Base-by-base conservation (phyloP, 2,329 filamentous ascomycete genomes). In the Penicillium rolfsii region DNA sequence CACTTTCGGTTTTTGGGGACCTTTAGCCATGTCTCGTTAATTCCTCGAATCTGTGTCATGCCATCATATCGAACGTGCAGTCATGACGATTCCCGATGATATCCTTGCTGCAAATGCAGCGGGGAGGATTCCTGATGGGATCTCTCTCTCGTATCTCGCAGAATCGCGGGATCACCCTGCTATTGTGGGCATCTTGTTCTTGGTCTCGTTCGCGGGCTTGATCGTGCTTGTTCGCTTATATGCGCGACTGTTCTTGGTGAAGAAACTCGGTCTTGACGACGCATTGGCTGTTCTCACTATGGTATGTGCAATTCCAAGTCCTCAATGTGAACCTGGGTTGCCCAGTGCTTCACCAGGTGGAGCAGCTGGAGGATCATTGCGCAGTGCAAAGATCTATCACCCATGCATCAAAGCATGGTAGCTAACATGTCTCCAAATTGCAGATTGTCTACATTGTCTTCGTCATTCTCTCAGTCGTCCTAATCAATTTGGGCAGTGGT, bases 401-500 rank as follows among this genome's bases (percentile, higher is more conserved):
- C 19, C 19, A 14, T 9, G 2, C 22, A 38, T 30, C 45, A 57
- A 22, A 30, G 24, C 50, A 12, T 14, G 19, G 3, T 24, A 14
- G 33, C 56, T 62, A 48, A 64, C 46, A 4, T 1, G 40, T 43
- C 40, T 30, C 45, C n/a, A 38, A 33, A 19, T n/a, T 8, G 26
- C 54, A 73, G 71, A 19, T 68, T 12, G 68, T 74, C 19, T 74
- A 81, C 43, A 77, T 82, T 14, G 66, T 75, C 24, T 83, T 83
- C 48, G 76, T 80, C 26, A 77, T 71, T 4, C 68, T 84, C n/a
- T 71, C 59, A 14, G 61, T 83, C 46, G 63, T 76, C 33, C 72
- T 84, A 48, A 84, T 84, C 65, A 63, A 77, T 2, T 65, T 83
- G 12, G 82, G 82, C 24, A 82, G 81, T 3, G 82, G 82, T 38